Conservation (phyloP, 768 basidiomycete species). For the Russula griseocarnosa region DNA sequence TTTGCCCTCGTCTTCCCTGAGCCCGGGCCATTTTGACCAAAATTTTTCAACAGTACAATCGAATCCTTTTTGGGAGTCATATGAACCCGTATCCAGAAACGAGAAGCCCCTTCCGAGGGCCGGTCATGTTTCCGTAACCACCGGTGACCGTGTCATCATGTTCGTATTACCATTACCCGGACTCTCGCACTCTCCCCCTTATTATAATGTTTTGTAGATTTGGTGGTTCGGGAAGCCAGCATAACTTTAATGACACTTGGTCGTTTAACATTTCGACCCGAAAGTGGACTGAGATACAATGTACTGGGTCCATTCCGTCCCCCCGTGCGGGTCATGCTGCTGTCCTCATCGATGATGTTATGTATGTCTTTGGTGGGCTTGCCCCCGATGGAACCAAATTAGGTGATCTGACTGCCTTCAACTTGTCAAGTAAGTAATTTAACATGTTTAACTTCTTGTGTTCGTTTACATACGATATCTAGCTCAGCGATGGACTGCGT, state of each 20-base stretch:
- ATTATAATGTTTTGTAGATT: slow-evolving; percentile 33
- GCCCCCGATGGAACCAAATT: slow-evolving; percentile 96
- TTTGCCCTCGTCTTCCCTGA: slow-evolving; percentile 18
- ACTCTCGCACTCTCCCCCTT: too few relatives aligned
- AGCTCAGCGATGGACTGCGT: slow-evolving; percentile 99
- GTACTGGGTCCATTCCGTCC: slow-evolving; percentile 94
- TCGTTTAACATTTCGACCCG: slow-evolving; percentile 76
- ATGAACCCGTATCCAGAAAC: slow-evolving; percentile 51
- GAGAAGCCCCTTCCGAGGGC: slow-evolving; percentile 78
- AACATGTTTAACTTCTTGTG: not conserved
- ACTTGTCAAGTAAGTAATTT: slow-evolving; percentile 81
- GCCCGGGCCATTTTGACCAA: slow-evolving; percentile 15
- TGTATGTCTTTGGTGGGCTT: slow-evolving; percentile 95
- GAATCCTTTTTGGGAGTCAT: slow-evolving; percentile 77
- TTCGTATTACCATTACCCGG: too few relatives aligned
- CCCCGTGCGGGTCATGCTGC: slow-evolving; percentile 96
- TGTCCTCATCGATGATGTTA: slow-evolving; percentile 91
- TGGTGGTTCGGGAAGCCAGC: slow-evolving; percentile 96
- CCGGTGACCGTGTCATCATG: too few relatives aligned
- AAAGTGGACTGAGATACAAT: slow-evolving; percentile 89
- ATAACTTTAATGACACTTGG: slow-evolving; percentile 99
- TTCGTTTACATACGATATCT: slow-evolving; percentile 17
- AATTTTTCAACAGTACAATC: slow-evolving; percentile 59
- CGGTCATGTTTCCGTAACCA: slow-evolving; percentile 57
- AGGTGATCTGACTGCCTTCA: slow-evolving; percentile 93